Evolutionary conservation across 495 filamentous ascomycete genomes (phyloP), one percentile per base, ranked within the genome.

Genomic region (Cercophora scortea): DNA sequence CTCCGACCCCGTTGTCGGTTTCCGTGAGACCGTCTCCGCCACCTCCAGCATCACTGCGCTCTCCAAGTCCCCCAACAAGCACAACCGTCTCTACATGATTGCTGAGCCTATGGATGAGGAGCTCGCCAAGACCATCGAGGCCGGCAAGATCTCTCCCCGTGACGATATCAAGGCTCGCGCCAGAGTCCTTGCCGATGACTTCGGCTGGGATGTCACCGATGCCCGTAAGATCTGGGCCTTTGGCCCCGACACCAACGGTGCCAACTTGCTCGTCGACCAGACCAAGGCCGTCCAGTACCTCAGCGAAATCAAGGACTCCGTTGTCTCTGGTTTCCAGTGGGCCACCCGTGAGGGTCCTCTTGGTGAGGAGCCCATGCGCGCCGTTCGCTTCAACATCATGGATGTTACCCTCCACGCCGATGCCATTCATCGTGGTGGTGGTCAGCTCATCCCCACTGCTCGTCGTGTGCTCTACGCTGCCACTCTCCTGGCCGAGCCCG

Each of bases 171-270:
- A 99, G 86, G 82, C 85, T 56, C 93, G 93, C 78, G 93, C 93
- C 68, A 91, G 93, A 85, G 68, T 95, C 71, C 78, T 99, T 49
- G 93, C 93, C 60, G 93, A 99, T 68, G 93, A 99, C 65, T 85
- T 90, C 77, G 91, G 88, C 65, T 99, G 93, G 93, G 93, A 99
- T 80, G 93, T 99, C 65, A 99, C 93, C 61, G 93, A 99, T 76
- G 93, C 93, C 71, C 89, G 93, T 77, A 99, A 99, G 88, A 99
- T 99, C 72, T 99, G 93, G 93, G 92, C 88, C 71, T 99, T 99
- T 80, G 93, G 93, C 74, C 93, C 93, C 61, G 94, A 99, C 73
- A 95, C 90, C 67, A 90, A 76, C 67, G 93, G 93, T 73, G 88
- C 93, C 83, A 99, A 99, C 79, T 76, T 99, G 83, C 79, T 99